Base-by-base conservation (phyloP, 306 rosid genomes). In the Pyrus communis region DNA sequence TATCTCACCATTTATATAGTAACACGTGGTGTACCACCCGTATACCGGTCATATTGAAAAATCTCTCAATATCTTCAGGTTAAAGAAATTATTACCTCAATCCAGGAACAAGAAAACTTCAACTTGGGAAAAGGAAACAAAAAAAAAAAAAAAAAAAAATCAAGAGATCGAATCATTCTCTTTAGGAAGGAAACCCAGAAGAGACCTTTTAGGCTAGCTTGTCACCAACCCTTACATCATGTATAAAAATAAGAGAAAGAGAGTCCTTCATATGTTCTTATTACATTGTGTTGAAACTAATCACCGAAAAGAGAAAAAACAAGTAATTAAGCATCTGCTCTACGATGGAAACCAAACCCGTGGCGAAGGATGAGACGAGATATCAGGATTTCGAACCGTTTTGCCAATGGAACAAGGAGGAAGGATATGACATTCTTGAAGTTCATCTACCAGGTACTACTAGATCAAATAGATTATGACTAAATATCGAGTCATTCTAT, bases 401-500 rank as follows among this genome's bases (percentile, higher is more conserved):
- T 22, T 86, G 86, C 85, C 3, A 61, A 13, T 86, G 79, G 89
- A 65, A 71, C 14, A 70, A 75, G 33, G 66, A 52, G 21, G 77
- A 77, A 38, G 86, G 15, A 76, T 18, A 31, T 17, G 77, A 86
- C 12, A 42, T 82, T 77, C 86, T 86, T 45, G 79, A 86, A 66
- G 62, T 80, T 78, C 83, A 86, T 71, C 77, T 86, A 57, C 78
- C 60, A 77, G 89, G 89, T 86, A 69, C 1, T 8, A 15, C 21
- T 63, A 31, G 19, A 22, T 58, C 63, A 4, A 4, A 12, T 22
- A 22, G 15, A 58, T 22, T 4, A n/a, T 22, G 28, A 4, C 63
- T 58, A 23, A 58, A 58, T 58, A 49, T 49, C 2, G 8, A 49
- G 54, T 15, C 19, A 5, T 49, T 15, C 7, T 49, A 4, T 15